A percentile compares a stretch with the other conserved stretches of the same genome.
Conservation (phyloP, 176 grass and related monocot genomes). For the Musa schizocarpa region DNA sequence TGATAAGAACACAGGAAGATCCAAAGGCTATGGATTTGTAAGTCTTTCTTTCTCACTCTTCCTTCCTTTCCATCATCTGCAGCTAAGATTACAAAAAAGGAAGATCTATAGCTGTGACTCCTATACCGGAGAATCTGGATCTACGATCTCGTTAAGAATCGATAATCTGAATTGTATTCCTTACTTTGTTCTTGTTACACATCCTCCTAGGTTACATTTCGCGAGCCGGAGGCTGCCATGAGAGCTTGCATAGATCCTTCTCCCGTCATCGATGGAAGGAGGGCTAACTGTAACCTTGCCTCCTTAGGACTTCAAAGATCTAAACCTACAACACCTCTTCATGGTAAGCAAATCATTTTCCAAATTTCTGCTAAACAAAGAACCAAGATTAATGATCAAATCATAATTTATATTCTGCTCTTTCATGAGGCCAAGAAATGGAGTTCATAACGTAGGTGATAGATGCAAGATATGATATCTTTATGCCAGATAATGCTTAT, state of each 20-base stretch:
- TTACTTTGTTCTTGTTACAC: neutral
- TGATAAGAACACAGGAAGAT: constrained; percentile 97
- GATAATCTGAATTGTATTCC: neutral
- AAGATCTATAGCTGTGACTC: too few relatives aligned
- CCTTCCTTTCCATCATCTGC: neutral
- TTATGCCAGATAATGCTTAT: too few relatives aligned
- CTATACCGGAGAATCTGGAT: too few relatives aligned
- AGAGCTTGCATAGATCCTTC: constrained; percentile 85
- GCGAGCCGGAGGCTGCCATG: constrained; percentile 86
- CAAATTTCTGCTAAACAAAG: too few relatives aligned
- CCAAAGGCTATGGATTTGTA: constrained; percentile 99
- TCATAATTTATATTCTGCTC: too few relatives aligned
- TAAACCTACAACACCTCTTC: constrained; percentile 75
- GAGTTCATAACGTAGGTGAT: too few relatives aligned
- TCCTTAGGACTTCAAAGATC: constrained; percentile 98
- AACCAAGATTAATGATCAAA: too few relatives aligned
- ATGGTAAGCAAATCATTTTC: constrained; percentile 38
- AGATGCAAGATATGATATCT: too few relatives aligned
- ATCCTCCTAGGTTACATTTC: constrained; percentile 68
- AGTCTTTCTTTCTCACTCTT: constrained; percentile 15
- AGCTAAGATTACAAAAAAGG: too few relatives aligned
- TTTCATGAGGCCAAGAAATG: too few relatives aligned
- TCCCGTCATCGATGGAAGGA: constrained; percentile 90
- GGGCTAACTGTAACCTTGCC: constrained; percentile 94
- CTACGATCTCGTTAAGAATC: neutral